A percentile compares a stretch with the other conserved stretches of the same genome.
Evolutionary conservation across 2,329 filamentous ascomycete genomes (phyloP).

Genomic region (Aureobasidium sp.): DNA sequence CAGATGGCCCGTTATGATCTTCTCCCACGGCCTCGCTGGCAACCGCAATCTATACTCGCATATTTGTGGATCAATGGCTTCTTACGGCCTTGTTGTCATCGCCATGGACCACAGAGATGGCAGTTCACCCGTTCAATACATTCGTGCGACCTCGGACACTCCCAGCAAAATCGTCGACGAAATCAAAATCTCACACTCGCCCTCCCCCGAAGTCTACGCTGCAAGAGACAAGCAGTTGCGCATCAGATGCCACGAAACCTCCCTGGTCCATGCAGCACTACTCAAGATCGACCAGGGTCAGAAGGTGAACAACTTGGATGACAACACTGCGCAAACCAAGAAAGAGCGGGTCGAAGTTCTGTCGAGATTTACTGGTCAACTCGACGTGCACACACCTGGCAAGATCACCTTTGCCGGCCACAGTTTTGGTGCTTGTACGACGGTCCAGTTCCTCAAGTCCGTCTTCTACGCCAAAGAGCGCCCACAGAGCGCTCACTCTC

Average conservation of each 20-base stretch:
- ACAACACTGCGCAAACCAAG: slow-evolving; percentile 30
- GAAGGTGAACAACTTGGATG: slow-evolving; percentile 37
- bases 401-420: slow-evolving; percentile 70
- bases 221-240: slow-evolving; percentile 63
- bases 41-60: slow-evolving; percentile 81
- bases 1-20: slow-evolving; percentile 74
- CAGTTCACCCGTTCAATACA: slow-evolving; percentile 64
- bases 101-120: slow-evolving; percentile 80
- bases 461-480: slow-evolving; percentile 54
- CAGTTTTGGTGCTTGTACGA: slow-evolving; percentile 69
- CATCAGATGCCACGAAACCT: slow-evolving; percentile 72
- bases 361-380: slow-evolving; percentile 48
- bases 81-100: slow-evolving; percentile 71
- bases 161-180: slow-evolving; percentile 37
- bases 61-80: slow-evolving; percentile 67
- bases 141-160: slow-evolving; percentile 50
- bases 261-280: slow-evolving; percentile 60
- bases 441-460: slow-evolving; percentile 70
- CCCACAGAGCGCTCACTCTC: slow-evolving; percentile 38
- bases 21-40: slow-evolving; percentile 78
- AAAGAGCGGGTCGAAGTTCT: slow-evolving; percentile 40
- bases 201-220: slow-evolving; percentile 57
- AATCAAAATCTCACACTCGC: slow-evolving; percentile 49
- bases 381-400: slow-evolving; percentile 64
- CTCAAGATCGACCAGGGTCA: slow-evolving; percentile 55